A percentile compares a stretch with the other conserved stretches of the same genome.
phyloP scores from a whole-genome alignment of 2,329 filamentous ascomycete species.

The Colletotrichum siamense region DNA sequence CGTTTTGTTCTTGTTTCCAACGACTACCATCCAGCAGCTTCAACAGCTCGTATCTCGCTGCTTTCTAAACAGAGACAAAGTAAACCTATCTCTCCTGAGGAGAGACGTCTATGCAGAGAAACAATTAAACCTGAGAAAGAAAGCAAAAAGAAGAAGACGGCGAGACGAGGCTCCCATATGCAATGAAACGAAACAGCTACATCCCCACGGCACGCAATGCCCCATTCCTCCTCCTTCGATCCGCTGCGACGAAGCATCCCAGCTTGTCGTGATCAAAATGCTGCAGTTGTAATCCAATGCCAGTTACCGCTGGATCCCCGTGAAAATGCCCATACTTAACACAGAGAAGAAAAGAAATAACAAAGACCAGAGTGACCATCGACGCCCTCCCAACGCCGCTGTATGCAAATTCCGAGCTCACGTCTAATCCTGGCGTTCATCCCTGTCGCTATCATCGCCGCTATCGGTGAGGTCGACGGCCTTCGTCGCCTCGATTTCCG shows the following conservation, averaged over 20 bases:
- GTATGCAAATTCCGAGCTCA: background rate
- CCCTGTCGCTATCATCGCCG: conserved; percentile 51
- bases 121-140: background rate
- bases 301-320: background rate
- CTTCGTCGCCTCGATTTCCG: conserved; percentile 76
- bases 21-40: background rate
- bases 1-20: background rate
- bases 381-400: conserved; percentile 5
- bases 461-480: conserved; percentile 48
- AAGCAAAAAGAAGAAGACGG: background rate
- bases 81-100: background rate
- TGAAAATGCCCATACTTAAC: background rate
- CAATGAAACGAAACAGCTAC: background rate
- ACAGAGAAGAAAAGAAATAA: background rate
- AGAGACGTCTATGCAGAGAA: background rate
- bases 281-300: background rate
- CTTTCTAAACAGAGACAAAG: background rate
- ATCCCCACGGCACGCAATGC: background rate
- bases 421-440: conserved; percentile 35
- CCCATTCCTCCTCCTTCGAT: background rate
- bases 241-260: background rate
- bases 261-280: background rate
- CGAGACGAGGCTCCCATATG: background rate
- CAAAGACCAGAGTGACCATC: background rate
- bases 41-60: background rate